Evolutionary conservation across 805 yeast genomes (phyloP).

Genomic region (Kodamaea kaohsiungensis): DNA sequence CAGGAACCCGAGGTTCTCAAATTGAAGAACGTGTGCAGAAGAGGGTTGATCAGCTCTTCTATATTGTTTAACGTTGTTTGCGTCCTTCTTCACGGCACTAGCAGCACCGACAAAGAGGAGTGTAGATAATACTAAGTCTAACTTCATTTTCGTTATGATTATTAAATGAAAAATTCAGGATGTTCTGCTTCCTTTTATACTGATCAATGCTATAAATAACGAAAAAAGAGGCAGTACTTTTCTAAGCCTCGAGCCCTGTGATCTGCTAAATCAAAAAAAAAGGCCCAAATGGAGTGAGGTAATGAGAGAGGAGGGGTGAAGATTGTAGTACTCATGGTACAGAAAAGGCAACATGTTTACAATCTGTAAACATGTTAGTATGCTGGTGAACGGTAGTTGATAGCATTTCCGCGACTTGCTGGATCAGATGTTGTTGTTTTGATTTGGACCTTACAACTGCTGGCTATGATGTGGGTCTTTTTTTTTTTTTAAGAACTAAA

Average conservation of each 20-base stretch:
- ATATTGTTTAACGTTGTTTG: constrained; percentile 10
- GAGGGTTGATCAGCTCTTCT: constrained; percentile 2
- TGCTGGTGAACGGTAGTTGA: background rate
- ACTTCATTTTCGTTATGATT: constrained; percentile 3
- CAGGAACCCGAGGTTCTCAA: constrained; percentile 54
- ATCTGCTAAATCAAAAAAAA: background rate
- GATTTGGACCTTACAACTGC: background rate
- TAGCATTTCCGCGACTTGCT: background rate
- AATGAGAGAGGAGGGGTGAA: too few species aligned
- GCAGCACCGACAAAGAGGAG: constrained; percentile 5
- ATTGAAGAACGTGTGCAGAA: constrained; percentile 41
- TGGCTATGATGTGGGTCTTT: background rate
- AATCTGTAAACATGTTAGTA: too few species aligned
- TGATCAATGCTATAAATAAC: background rate
- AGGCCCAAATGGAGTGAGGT: background rate
- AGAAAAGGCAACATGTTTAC: background rate
- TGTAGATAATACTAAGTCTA: background rate
- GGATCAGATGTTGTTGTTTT: background rate
- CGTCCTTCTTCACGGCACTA: constrained; percentile 6
- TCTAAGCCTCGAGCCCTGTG: background rate
- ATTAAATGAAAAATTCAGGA: background rate
- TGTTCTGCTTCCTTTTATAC: background rate
- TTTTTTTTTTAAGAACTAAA: background rate
- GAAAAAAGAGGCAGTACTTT: constrained; percentile 1
- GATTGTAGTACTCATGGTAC: too few species aligned